Evolutionary conservation across 1,139 yeast species (phyloP).

Genomic region (Nakaseomyces delphensis): DNA sequence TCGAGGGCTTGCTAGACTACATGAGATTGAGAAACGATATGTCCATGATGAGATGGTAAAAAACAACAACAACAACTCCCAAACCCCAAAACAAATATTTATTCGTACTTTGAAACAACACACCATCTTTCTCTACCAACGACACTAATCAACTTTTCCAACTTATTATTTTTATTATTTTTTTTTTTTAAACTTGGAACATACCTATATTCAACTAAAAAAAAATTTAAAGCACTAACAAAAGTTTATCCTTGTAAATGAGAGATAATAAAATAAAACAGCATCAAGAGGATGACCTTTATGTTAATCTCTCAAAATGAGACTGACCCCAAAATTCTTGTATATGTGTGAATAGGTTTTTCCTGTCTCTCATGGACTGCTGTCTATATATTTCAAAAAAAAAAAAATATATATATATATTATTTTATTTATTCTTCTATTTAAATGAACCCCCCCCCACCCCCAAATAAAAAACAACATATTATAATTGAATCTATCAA

Average conservation of each 20-base stretch:
- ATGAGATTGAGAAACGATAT: slow-evolving; percentile 78
- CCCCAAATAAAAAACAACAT: no score
- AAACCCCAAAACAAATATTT: no score
- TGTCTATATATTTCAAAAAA: background rate
- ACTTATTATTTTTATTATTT: background rate
- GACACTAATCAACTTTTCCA: no score
- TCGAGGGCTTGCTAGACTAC: slow-evolving; percentile 75
- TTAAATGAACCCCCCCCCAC: background rate
- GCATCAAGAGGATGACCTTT: background rate
- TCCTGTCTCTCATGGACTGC: background rate
- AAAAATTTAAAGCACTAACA: no score
- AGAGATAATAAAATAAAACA: background rate
- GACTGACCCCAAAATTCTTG: no score
- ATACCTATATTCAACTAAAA: slow-evolving; percentile 1
- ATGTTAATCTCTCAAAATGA: background rate
- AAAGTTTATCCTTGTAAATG: slow-evolving; percentile 9
- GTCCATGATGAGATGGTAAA: slow-evolving; percentile 75
- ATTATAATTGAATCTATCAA: no score
- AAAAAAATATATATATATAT: background rate
- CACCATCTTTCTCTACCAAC: background rate
- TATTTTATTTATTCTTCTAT: background rate
- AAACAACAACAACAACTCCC: background rate
- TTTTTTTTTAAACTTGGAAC: background rate
- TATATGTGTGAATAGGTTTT: slow-evolving; percentile 1
- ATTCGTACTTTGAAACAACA: no score